Evolutionary conservation across 108 stramenopile genomes (phyloP).

Genomic region (Nitzschia palea): DNA sequence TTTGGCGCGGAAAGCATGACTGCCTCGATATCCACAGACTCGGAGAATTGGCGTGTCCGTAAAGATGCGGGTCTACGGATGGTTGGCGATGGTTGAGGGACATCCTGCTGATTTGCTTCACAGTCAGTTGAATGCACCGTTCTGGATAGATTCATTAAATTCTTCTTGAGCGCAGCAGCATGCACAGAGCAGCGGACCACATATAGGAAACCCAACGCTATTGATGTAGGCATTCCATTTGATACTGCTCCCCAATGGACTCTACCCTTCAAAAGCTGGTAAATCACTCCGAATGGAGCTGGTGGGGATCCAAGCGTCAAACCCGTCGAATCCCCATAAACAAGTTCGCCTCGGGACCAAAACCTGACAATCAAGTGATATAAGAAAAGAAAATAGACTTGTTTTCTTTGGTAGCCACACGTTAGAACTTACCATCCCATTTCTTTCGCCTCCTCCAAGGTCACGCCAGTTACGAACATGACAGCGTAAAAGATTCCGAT

Average conservation of each 20-base stretch:
- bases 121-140: slow-evolving; percentile 15
- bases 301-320: slow-evolving; percentile 30
- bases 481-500: slow-evolving; percentile 41
- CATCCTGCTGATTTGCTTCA: background rate
- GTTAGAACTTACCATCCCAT: slow-evolving; percentile 23
- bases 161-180: slow-evolving; percentile 59
- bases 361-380: slow-evolving; percentile 24
- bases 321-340: background rate
- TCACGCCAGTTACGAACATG: slow-evolving; percentile 41
- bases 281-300: slow-evolving; percentile 42
- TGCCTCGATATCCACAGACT: slow-evolving; percentile 33
- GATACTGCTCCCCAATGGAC: slow-evolving; percentile 65
- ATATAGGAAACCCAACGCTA: slow-evolving; percentile 74
- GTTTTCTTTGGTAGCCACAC: background rate
- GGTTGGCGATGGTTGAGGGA: background rate
- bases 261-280: slow-evolving; percentile 21
- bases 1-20: slow-evolving; percentile 16
- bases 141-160: slow-evolving; percentile 42
- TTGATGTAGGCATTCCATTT: slow-evolving; percentile 43
- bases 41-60: slow-evolving; percentile 29
- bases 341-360: slow-evolving; percentile 56
- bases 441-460: slow-evolving; percentile 50
- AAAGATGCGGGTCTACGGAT: slow-evolving; percentile 6
- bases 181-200: slow-evolving; percentile 72
- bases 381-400: background rate